phyloP scores from a whole-genome alignment of 1,284 basidiomycete species.

The Mrakiaceae sp. region DNA sequence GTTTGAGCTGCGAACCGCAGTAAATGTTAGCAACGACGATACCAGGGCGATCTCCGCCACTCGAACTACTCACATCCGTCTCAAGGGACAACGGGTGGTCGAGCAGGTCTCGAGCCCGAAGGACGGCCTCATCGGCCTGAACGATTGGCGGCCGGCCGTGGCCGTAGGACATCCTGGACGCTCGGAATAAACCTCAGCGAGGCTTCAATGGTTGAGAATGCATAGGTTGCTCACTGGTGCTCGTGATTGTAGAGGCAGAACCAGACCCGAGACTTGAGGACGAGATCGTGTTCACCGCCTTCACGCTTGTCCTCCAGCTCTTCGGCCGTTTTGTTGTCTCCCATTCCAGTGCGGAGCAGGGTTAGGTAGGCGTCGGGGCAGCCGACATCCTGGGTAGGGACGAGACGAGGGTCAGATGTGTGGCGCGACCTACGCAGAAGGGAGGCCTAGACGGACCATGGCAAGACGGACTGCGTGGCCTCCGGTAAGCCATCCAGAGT shows the following conservation, averaged over 20 bases:
- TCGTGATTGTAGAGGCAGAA: slow-evolving; percentile 72
- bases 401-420: no score
- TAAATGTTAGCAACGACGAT: no score
- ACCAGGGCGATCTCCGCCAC: no score
- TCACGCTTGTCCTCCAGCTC: slow-evolving; percentile 56
- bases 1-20: slow-evolving; percentile 45
- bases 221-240: slow-evolving; percentile 44
- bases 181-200: no score
- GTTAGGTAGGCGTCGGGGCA: slow-evolving; percentile 80
- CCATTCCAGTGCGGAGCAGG: slow-evolving; percentile 59
- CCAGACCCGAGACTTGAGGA: slow-evolving; percentile 71
- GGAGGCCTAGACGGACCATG: slow-evolving; percentile 33
- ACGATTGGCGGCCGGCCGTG: slow-evolving; percentile 67
- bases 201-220: no score
- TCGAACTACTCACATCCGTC: slow-evolving; percentile 45
- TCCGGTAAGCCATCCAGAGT: slow-evolving; percentile 80
- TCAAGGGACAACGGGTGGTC: slow-evolving; percentile 77
- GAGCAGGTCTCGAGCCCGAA: slow-evolving; percentile 61
- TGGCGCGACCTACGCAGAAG: no score
- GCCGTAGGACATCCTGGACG: no score
- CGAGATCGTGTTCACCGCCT: slow-evolving; percentile 33
- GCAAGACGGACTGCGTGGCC: slow-evolving; percentile 88
- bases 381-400: slow-evolving; percentile 47
- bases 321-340: slow-evolving; percentile 44
- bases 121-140: slow-evolving; percentile 79